Conservation (phyloP, 352 stramenopile species). For the Salisapilia sapeloensis region DNA sequence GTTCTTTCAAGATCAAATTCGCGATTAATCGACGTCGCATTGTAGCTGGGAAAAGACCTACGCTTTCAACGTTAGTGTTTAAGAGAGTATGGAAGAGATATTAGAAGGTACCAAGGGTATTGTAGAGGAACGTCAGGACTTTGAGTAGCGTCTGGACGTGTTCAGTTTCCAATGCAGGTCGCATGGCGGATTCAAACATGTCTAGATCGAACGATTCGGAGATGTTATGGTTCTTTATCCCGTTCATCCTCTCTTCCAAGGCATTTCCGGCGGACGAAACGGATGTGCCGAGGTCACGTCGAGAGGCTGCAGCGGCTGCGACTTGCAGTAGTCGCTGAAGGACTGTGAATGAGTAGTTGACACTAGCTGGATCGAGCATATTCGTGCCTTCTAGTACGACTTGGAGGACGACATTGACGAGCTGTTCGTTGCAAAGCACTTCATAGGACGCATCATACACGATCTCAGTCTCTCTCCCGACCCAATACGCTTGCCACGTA, state of each 20-base stretch:
- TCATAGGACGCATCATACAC: conserved; percentile 34
- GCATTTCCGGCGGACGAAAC: too few species aligned
- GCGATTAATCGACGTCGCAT: conserved; percentile 46
- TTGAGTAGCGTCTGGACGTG: conserved; percentile 79
- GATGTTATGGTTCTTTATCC: conserved; percentile 9
- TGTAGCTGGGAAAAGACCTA: conserved; percentile 48
- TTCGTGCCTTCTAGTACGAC: conserved; percentile 72
- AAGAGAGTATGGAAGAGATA: conserved; percentile 1
- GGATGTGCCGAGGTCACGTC: too few species aligned
- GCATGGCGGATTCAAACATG: conserved; percentile 55
- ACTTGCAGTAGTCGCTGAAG: conserved; percentile 59
- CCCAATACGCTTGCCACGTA: conserved; percentile 67
- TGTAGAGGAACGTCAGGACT: conserved; percentile 75
- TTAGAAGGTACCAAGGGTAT: conserved; percentile 38
- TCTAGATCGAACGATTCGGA: conserved; percentile 40
- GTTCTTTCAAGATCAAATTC: conserved; percentile 64
- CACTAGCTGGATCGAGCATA: conserved; percentile 57
- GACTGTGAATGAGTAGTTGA: conserved; percentile 73
- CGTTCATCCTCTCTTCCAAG: too few species aligned
- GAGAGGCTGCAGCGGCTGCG: conserved; percentile 17
- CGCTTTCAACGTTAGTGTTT: not conserved
- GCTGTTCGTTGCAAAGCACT: conserved; percentile 43
- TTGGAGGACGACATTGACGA: conserved; percentile 65
- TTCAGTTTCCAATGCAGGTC: conserved; percentile 44
- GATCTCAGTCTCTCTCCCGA: conserved; percentile 25